Percentiles rank a stretch among this genome's conserved stretches.
These are phyloP conservation scores for Eucalyptus shirleyi DNA, from an alignment of 345 rosid genomes.

Conservation along the genomic window DNA sequence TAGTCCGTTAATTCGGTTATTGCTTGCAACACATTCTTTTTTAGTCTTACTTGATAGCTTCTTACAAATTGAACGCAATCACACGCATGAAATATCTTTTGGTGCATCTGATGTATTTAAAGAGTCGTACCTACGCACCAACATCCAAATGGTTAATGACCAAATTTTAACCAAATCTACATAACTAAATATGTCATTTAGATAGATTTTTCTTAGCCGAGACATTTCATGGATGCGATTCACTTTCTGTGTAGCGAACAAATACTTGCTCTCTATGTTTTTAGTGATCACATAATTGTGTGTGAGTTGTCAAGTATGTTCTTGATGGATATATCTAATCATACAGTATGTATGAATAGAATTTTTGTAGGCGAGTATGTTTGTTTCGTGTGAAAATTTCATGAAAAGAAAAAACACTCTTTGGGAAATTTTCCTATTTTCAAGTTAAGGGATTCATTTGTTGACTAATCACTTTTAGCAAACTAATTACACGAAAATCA, in stretches of 20 bases:
- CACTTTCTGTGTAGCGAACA: neutral
- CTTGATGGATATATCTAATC: neutral
- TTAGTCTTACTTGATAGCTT: too few species aligned
- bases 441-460: neutral
- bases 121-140: accelerated
- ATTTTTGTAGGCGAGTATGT: neutral
- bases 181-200: neutral
- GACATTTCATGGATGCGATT: neutral
- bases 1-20: neutral
- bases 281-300: neutral
- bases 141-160: neutral
- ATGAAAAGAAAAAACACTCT: neutral
- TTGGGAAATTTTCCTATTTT: neutral
- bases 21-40: neutral
- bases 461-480: neutral
- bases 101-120: neutral
- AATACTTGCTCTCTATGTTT: neutral
- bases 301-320: neutral
- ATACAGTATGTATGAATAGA: accelerated
- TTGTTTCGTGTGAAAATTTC: neutral
- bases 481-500: neutral
- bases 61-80: neutral
- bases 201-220: neutral
- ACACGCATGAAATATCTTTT: neutral
- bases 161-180: neutral